A percentile compares a stretch with the other conserved stretches of the same genome.
Conservation (phyloP, 148 eudicot genomes). For the Nyssa sinensis region DNA sequence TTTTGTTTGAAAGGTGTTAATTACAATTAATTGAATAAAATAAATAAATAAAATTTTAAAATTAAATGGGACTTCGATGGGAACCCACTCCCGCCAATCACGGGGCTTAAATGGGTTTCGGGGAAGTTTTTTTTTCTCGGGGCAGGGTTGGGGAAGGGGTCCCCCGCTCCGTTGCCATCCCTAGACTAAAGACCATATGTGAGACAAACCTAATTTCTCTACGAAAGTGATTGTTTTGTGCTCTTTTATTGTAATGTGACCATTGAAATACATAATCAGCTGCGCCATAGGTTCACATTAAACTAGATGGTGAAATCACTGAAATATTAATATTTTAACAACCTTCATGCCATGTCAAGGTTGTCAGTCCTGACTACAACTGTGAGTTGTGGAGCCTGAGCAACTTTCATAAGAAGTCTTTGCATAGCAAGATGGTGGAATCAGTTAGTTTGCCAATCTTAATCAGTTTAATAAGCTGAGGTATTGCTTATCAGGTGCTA, state of each 20-base stretch:
- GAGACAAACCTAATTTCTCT: not conserved
- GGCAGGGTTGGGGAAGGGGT: too few species aligned
- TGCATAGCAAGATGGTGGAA: not conserved
- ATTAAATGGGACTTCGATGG: too few species aligned
- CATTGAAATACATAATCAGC: not conserved
- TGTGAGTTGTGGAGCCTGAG: not conserved
- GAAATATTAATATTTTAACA: not conserved
- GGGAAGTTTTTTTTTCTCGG: too few species aligned
- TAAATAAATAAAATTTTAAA: too few species aligned
- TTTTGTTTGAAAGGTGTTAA: too few species aligned
- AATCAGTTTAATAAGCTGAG: not conserved
- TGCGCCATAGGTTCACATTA: not conserved
- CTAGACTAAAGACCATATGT: not conserved
- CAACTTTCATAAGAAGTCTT: not conserved
- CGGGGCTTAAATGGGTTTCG: too few species aligned
- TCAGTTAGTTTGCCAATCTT: not conserved
- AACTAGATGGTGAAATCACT: not conserved
- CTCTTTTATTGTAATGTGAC: not conserved
- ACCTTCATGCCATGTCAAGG: not conserved
- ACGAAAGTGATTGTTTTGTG: not conserved
- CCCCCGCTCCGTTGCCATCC: too few species aligned
- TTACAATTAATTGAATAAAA: too few species aligned
- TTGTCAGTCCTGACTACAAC: not conserved
- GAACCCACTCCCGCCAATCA: too few species aligned
- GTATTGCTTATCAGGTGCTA: not conserved